Evolutionary conservation across 108 stramenopile genomes (phyloP), one percentile per base, ranked within the genome.

Genomic region (Fragilariopsis cylindrus): DNA sequence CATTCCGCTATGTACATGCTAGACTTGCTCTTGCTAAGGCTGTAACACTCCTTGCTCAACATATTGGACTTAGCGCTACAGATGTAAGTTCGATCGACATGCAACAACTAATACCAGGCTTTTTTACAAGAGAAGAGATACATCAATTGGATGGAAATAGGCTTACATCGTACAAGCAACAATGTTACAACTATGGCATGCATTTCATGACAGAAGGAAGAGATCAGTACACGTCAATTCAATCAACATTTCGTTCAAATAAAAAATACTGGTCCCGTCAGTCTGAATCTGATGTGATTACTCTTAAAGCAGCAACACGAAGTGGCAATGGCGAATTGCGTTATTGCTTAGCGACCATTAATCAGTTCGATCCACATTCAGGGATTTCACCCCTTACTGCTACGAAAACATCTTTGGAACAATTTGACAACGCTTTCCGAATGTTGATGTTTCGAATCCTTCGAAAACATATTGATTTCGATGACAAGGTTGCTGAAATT

Each of bases 1-100:
- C 15, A 45, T n/a, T n/a, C n/a, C 62, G 62, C 15, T 63, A 43
- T 7, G 7, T 63, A 2, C 46, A 63, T 44, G 62, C 62, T 3
- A 30, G 19, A 40, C 62, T 63, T 44, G 62, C 62, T 13, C 62
- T 63, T n/a, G 13, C 7, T 4, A 63, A 45, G 62, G 62, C 62
- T 4, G 16, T 63, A 5, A 2, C 62, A 44, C 62, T 63, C 7
- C 9, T 45, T n/a, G 62, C 39, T 13, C 62, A 63, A 15, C 62
- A 63, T 46, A 0, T 63, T 11, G 62, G 62, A 43, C 45, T 63
- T n/a, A 3, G 62, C 30, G 30, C 30, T 30, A 1, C 30, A 30
- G 1, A 1, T 30, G 1, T 30, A 2, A 2, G 30, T 30, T 30
- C 30, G 30, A 1, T 30, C 30, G 43, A 44, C 62, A 15, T 43